phyloP scores from a whole-genome alignment of 306 rosid species.

The Abrus precatorius region DNA sequence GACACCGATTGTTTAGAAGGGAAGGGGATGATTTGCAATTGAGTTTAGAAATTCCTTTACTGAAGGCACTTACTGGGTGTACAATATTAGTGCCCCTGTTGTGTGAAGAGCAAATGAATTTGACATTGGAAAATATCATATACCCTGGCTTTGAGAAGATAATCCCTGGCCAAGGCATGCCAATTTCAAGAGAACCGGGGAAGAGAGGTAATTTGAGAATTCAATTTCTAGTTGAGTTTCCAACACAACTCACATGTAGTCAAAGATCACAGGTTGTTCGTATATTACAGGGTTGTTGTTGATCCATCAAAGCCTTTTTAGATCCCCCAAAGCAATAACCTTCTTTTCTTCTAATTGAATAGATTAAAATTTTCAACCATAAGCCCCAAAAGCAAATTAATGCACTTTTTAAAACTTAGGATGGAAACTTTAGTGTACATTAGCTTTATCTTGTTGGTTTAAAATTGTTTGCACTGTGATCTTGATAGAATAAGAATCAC shows the following conservation, averaged over 20 bases:
- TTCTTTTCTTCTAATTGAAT: neutral
- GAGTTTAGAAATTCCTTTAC: constrained; percentile 62
- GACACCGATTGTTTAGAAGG: constrained; percentile 68
- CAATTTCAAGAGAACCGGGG: constrained; percentile 54
- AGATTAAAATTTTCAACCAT: constrained; percentile 1
- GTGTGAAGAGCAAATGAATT: constrained; percentile 65
- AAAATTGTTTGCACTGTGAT: neutral
- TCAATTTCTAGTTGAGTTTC: constrained; percentile 74
- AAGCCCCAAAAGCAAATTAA: neutral
- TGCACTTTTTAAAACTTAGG: neutral
- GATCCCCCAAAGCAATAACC: neutral
- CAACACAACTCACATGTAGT: constrained; percentile 57
- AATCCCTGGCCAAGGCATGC: constrained; percentile 77
- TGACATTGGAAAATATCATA: constrained; percentile 64
- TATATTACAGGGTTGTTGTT: constrained; percentile 59
- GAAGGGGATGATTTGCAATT: constrained; percentile 84
- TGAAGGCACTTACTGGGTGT: constrained; percentile 79
- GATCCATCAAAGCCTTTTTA: neutral
- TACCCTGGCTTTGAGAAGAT: constrained; percentile 67
- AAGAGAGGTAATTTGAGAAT: constrained; percentile 74
- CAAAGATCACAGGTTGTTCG: constrained; percentile 67
- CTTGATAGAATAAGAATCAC: constrained; percentile 11
- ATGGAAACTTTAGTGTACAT: neutral
- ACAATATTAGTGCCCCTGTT: constrained; percentile 68
- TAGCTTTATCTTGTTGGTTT: neutral